Base-by-base conservation (phyloP, 208 protist genomes). In the Leishmania amazonensis region DNA sequence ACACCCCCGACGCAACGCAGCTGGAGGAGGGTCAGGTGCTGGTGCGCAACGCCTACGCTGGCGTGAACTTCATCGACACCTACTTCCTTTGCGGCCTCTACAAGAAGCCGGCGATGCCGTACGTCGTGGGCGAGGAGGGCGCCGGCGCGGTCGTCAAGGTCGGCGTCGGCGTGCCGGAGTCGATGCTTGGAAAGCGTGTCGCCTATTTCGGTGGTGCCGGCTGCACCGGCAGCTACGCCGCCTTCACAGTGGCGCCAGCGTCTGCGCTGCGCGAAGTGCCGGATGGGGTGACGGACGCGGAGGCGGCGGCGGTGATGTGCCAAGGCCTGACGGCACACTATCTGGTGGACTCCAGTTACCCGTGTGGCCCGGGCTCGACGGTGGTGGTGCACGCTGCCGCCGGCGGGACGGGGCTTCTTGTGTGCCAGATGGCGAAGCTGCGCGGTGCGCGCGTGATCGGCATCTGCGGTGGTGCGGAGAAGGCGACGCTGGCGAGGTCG, bases 11-110 rank as follows among this genome's bases (percentile, higher is more conserved):
- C 47, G 47, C 6, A n/a, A 38, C 67, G 15, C 15, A 75, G 49
- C 71, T 86, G 21, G 7, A 71, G 38, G 54, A 73, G 11, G 85
- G 60, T 49, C 78, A 93, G 54, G 89, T 94, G n/a, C 81, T 94
- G 28, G 89, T 53, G 24, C 62, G 74, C 38, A 94, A 92, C 83
- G 65, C 62, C 1, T 94, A 92, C 83, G 87, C 91, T 7, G 96
- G 95, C 35, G 87, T 99, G 45, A 98, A 99, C 88, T 99, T 98
- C 83, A 98, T 98, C 76, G 97, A 99, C 85, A 96, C 94, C 3
- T 98, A 98, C 88, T 96, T 89, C 81, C 90, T 96, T 60, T 79
- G 40, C 6, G 95, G 97, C 0, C 85, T 98, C 13, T 97, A 96
- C 87, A 87, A 87, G 84, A 94, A 93, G 75, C 80, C 87, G 57